These are phyloP conservation scores for Tylopilus balloui DNA, from an alignment of 768 basidiomycete genomes.

Conservation along the genomic window DNA sequence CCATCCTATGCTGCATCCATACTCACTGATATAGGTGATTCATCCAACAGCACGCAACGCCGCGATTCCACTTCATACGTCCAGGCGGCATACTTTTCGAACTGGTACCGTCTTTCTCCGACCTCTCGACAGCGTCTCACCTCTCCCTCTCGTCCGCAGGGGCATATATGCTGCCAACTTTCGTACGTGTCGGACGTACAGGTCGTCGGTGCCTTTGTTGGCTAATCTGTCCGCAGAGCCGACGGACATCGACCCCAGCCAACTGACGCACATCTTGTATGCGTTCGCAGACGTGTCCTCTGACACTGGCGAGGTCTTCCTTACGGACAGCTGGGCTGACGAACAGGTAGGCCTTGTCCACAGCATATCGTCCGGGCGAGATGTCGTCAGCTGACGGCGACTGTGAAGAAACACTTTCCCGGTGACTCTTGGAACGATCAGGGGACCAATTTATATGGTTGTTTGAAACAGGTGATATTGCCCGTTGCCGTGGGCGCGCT, in stretches of 20 bases:
- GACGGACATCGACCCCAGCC: conserved; percentile 51
- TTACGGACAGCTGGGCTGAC: conserved; percentile 76
- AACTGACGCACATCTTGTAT: conserved; percentile 75
- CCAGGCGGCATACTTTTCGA: conserved; percentile 35
- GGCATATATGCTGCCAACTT: conserved; percentile 64
- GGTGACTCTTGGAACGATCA: conserved; percentile 69
- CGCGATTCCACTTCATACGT: conserved; percentile 23
- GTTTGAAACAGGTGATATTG: conserved; percentile 63
- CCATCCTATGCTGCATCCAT: conserved; percentile 13
- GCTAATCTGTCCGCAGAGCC: conserved; percentile 44
- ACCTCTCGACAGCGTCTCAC: background rate
- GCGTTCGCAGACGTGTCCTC: conserved; percentile 73
- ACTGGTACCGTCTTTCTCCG: conserved; percentile 24
- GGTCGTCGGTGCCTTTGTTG: background rate
- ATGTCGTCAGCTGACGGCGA: conserved; percentile 10
- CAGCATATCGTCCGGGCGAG: too few relatives aligned
- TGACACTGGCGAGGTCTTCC: conserved; percentile 53
- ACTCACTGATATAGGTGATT: background rate
- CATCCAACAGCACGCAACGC: conserved; percentile 6
- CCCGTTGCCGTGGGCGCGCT: background rate
- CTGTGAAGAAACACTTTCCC: conserved; percentile 68
- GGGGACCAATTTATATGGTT: conserved; percentile 78
- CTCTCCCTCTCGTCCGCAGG: conserved; percentile 24
- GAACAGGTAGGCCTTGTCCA: conserved; percentile 41
- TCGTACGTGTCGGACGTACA: conserved; percentile 41